These are phyloP conservation scores for Venturia nashicola DNA, from an alignment of 2,329 filamentous ascomycete genomes.

Conservation along the genomic window DNA sequence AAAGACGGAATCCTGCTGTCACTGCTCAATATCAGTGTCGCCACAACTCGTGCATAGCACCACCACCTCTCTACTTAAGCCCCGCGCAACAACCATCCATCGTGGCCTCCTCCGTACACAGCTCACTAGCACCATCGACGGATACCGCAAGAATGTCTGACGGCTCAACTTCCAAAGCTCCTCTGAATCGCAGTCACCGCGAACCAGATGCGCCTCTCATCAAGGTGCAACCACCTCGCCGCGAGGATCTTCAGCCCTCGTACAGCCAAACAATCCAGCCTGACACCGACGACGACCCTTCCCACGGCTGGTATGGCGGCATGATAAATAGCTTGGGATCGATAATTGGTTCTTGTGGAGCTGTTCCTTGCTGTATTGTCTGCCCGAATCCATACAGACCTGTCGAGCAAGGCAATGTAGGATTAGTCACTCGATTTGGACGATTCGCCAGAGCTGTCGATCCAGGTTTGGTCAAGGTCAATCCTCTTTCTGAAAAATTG, in stretches of 20 bases:
- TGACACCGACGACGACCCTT: slow-evolving; percentile 52
- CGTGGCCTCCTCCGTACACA: not conserved
- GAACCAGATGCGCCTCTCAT: slow-evolving; percentile 24
- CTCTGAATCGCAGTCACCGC: slow-evolving; percentile 14
- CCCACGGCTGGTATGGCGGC: slow-evolving; percentile 77
- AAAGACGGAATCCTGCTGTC: not conserved
- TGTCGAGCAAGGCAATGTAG: slow-evolving; percentile 86
- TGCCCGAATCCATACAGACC: slow-evolving; percentile 95
- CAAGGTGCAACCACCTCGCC: slow-evolving; percentile 64
- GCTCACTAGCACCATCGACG: slow-evolving; percentile 3
- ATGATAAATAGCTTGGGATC: slow-evolving; percentile 74
- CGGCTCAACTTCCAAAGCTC: slow-evolving; percentile 10
- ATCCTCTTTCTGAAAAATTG: slow-evolving; percentile 81
- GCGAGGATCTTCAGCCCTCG: slow-evolving; percentile 73
- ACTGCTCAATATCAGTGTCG: not conserved
- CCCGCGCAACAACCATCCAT: not conserved
- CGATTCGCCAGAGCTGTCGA: slow-evolving; percentile 92
- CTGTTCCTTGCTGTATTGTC: slow-evolving; percentile 79
- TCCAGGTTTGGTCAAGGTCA: slow-evolving; percentile 93
- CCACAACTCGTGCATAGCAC: not conserved
- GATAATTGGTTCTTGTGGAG: slow-evolving; percentile 65
- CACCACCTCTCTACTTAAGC: not conserved
- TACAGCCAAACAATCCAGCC: slow-evolving; percentile 58
- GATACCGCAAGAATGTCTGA: slow-evolving; percentile 4
- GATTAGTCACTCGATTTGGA: slow-evolving; percentile 90